phyloP scores from a whole-genome alignment of 2,329 filamentous ascomycete genomes.

The Fusarium sublunatum region DNA sequence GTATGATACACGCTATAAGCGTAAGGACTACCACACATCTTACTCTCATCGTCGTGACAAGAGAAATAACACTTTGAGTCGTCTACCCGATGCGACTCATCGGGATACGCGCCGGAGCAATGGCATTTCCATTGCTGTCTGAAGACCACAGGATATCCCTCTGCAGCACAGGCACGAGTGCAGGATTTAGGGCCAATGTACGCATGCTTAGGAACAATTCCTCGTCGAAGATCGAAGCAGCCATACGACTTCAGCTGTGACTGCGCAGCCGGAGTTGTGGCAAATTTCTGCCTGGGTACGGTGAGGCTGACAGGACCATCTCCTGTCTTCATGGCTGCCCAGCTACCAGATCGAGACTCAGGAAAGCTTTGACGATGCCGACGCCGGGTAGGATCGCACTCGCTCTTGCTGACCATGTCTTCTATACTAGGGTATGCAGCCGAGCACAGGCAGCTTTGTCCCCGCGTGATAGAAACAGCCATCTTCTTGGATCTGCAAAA shows the following conservation, averaged over 20 bases:
- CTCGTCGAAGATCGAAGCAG: constrained; percentile 1
- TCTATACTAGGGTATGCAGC: constrained; percentile 4
- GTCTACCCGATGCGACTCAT: neutral
- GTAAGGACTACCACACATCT: constrained; percentile 9
- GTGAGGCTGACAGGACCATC: neutral
- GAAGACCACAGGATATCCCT: neutral
- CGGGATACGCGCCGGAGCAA: neutral
- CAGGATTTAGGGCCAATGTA: neutral
- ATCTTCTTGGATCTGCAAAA: neutral
- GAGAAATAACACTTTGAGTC: neutral
- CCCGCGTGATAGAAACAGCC: neutral
- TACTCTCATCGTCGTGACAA: neutral
- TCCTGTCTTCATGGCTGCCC: neutral
- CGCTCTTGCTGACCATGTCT: neutral
- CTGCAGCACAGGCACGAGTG: neutral
- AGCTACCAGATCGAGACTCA: neutral
- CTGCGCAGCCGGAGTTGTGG: neutral
- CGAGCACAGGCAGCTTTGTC: constrained; percentile 3
- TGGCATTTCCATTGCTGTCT: neutral
- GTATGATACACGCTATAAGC: constrained; percentile 8
- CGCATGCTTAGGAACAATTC: neutral
- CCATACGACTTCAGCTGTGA: neutral
- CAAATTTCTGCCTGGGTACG: neutral
- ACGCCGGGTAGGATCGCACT: neutral
- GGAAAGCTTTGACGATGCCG: no score